Evolutionary conservation across 139 green algal genomes (phyloP), one percentile per base, ranked within the genome.

Genomic region (Pycnococcus provasolii): DNA sequence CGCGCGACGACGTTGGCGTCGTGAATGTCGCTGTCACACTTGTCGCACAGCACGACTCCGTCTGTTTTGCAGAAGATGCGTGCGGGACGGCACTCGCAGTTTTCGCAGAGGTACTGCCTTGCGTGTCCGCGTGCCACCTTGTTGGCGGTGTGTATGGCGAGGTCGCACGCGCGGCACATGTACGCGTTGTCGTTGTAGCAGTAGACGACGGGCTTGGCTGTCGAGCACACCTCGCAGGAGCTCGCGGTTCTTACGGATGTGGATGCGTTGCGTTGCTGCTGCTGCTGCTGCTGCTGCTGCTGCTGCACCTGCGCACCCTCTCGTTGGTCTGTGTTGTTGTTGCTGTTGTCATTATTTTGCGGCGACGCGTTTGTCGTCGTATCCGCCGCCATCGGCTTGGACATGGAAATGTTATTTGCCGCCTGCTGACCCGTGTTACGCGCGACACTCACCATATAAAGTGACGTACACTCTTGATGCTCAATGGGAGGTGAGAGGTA

Each of bases 21-120:
- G 57, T 77, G 70, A 9, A 77, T 67, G 53, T 70, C 51, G 53
- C 6, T 42, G 52, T 77, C 70, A 64, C 70, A 77, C n/a, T 65
- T 42, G 37, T 45, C 51, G 70, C 70, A 77, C 4, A 77, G 65
- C 9, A 53, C 50, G n/a, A 64, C 70, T 39, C 64, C 65, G 65
- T 77, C 70, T 2, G 64, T 52, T 44, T 73, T 66, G 65, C 70
- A 77, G 15, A 48, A 60, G 2, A 77, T 45, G 11, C 40, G 54
- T 3, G 70, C 70, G 11, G 70, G 70, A 8, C 42, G 37, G 13
- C 42, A 41, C 58, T 77, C 70, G 65, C 70, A 77, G 39, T 74
- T 64, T 9, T 77, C 70, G 65, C 70, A 77, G 9, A 77, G 8
- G 51, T 52, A 77, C 8, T 61, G 53, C 1, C 70, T 54, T 64